phyloP scores from a whole-genome alignment of 148 eudicot species.

The Persicaria maculosa region DNA sequence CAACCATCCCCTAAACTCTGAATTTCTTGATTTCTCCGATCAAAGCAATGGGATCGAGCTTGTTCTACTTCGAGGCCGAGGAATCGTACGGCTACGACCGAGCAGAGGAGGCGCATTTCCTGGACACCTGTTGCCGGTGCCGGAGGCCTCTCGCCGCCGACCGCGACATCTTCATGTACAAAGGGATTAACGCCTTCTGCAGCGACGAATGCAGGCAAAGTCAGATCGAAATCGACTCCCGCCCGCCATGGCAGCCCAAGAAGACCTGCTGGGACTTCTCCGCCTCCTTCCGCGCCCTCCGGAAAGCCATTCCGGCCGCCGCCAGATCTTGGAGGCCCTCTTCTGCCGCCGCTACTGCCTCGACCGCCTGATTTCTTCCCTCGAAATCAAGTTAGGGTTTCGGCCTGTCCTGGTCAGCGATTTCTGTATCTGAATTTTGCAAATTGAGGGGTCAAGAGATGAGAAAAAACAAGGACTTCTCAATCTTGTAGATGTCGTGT shows the following conservation, averaged over 20 bases:
- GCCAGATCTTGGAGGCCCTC: constrained; percentile 3
- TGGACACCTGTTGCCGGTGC: not conserved
- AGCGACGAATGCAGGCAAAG: constrained; percentile 1
- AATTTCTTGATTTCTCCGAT: not conserved
- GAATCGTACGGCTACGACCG: not conserved
- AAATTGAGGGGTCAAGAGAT: not conserved
- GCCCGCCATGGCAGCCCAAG: constrained; percentile 8
- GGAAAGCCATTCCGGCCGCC: constrained; percentile 4
- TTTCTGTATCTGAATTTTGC: not conserved
- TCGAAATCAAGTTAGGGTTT: not conserved
- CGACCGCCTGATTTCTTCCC: not conserved
- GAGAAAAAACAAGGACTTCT: not conserved
- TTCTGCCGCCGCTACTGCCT: not conserved
- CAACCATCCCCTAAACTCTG: not conserved
- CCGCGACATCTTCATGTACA: constrained; percentile 10
- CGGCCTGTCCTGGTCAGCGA: not conserved
- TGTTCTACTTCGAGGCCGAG: constrained; percentile 9
- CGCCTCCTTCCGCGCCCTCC: not conserved
- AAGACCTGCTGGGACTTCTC: constrained; percentile 11
- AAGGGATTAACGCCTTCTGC: constrained; percentile 5
- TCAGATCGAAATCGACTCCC: not conserved
- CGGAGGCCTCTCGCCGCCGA: constrained; percentile 8
- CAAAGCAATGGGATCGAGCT: not conserved
- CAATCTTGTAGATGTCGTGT: not conserved
- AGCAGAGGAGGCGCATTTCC: not conserved